Percentiles rank a stretch among this genome's conserved stretches.
These are phyloP conservation scores for Cotoneaster glaucophyllus DNA, from an alignment of 306 rosid genomes.

Conservation along the genomic window DNA sequence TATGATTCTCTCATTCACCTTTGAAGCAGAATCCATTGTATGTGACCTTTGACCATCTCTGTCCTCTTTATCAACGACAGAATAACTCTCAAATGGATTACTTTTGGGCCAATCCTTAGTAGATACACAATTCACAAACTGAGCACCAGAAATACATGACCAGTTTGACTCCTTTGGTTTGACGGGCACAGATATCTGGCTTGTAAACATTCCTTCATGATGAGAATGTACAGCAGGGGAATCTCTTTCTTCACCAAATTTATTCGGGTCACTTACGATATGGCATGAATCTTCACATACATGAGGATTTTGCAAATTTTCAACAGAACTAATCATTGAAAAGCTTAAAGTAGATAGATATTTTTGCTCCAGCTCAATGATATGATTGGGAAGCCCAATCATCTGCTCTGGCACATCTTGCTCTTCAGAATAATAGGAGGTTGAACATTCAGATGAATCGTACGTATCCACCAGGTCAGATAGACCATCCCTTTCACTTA, in stretches of 20 bases:
- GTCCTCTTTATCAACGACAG: slow-evolving; percentile 15
- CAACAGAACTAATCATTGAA: slow-evolving; percentile 25
- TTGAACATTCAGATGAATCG: slow-evolving; percentile 55
- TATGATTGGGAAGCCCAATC: slow-evolving; percentile 33
- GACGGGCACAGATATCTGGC: slow-evolving; percentile 27
- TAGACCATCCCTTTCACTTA: slow-evolving; percentile 40
- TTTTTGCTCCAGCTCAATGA: slow-evolving; percentile 27
- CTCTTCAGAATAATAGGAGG: slow-evolving; percentile 49
- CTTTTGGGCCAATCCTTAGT: slow-evolving; percentile 16
- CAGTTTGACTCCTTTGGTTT: slow-evolving; percentile 33
- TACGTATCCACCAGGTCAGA: slow-evolving; percentile 33
- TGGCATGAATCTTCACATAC: slow-evolving; percentile 32
- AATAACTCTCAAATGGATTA: slow-evolving; percentile 21
- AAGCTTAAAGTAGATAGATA: slow-evolving; percentile 61
- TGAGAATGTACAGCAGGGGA: slow-evolving; percentile 23
- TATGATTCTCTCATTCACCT: slow-evolving; percentile 22
- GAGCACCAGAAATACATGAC: slow-evolving; percentile 25
- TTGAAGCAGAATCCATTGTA: slow-evolving; percentile 19
- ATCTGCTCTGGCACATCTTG: slow-evolving; percentile 41
- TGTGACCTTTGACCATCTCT: slow-evolving; percentile 2
- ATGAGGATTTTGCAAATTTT: slow-evolving; percentile 28
- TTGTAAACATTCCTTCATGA: slow-evolving; percentile 21
- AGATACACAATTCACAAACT: slow-evolving; percentile 20
- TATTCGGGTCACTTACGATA: slow-evolving; percentile 21
- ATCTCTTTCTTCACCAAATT: slow-evolving; percentile 28